phyloP scores from a whole-genome alignment of 108 stramenopile species.

The Discostella pseudostelligera region DNA sequence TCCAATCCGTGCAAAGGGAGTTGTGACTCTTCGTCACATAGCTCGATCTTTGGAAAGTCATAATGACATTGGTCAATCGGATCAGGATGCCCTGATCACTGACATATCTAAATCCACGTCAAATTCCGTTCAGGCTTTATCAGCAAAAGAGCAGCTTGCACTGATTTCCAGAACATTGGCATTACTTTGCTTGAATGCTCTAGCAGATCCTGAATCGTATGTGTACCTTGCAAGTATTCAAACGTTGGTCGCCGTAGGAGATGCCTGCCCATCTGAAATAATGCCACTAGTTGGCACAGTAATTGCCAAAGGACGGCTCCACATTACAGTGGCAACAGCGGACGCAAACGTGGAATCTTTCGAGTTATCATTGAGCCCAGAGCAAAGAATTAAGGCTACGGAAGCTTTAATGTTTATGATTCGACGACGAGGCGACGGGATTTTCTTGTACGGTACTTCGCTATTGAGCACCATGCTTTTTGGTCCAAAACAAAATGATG shows the following conservation, averaged over 20 bases:
- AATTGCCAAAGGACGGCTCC: constrained; percentile 34
- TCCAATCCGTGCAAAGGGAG: constrained; percentile 75
- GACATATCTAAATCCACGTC: constrained; percentile 14
- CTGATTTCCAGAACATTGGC: constrained; percentile 37
- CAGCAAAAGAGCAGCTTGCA: constrained; percentile 12
- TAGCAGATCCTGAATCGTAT: constrained; percentile 81
- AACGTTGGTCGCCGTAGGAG: constrained; percentile 70
- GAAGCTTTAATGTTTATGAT: constrained; percentile 78
- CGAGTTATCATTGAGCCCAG: constrained; percentile 32
- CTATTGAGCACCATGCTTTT: constrained; percentile 59
- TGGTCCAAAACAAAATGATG: constrained; percentile 33
- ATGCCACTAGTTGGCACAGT: constrained; percentile 54
- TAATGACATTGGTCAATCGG: constrained; percentile 1
- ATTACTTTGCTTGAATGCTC: constrained; percentile 51
- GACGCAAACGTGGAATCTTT: constrained; percentile 4
- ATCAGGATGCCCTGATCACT: constrained; percentile 12
- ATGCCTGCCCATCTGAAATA: constrained; percentile 51
- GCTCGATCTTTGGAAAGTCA: constrained; percentile 49
- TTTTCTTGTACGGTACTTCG: constrained; percentile 46
- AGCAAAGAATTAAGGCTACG: constrained; percentile 74
- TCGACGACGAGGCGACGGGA: constrained; percentile 60
- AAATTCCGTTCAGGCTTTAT: neutral
- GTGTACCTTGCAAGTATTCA: constrained; percentile 87
- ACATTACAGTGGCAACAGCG: constrained; percentile 15
- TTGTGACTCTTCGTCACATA: constrained; percentile 67